phyloP scores from a whole-genome alignment of 768 basidiomycete species.

The Chiua virens region DNA sequence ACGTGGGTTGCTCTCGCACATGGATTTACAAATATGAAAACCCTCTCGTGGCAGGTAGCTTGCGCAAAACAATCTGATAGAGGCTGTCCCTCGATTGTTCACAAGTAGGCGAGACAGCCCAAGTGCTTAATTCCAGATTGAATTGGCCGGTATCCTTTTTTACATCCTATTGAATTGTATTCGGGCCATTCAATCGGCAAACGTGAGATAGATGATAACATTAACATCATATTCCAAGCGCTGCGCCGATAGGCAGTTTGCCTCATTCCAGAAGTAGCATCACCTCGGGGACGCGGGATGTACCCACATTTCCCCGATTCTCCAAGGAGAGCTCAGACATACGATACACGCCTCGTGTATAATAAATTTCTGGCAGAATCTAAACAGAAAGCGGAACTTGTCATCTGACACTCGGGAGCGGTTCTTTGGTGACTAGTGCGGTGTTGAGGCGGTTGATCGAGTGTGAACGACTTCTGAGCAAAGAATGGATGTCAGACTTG shows the following conservation, averaged over 20 bases:
- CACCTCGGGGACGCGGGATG: conserved; percentile 30
- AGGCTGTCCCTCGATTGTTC: background rate
- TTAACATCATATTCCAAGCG: conserved; percentile 3
- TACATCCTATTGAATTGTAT: background rate
- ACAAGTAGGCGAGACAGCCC: background rate
- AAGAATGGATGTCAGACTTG: conserved; percentile 20
- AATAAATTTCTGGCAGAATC: conserved; percentile 1
- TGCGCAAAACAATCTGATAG: background rate
- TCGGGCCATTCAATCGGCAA: background rate
- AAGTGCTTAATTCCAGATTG: background rate
- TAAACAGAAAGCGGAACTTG: conserved; percentile 8
- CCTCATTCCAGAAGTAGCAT: conserved; percentile 28
- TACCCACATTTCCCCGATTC: conserved; percentile 21
- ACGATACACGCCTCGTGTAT: conserved; percentile 18
- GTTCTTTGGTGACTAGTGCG: conserved; percentile 10
- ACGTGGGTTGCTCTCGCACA: background rate
- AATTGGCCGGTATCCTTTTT: background rate
- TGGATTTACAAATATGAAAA: conserved; percentile 18
- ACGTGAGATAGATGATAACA: conserved; percentile 4
- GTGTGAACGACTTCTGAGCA: conserved; percentile 11
- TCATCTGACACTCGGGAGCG: conserved; percentile 8
- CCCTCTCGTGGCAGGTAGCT: background rate
- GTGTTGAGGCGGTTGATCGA: conserved; percentile 21
- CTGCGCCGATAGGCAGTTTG: conserved; percentile 10
- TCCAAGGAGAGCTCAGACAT: conserved; percentile 8